Evolutionary conservation across 768 basidiomycete species (phyloP).

Genomic region (Kwoniella sp.): DNA sequence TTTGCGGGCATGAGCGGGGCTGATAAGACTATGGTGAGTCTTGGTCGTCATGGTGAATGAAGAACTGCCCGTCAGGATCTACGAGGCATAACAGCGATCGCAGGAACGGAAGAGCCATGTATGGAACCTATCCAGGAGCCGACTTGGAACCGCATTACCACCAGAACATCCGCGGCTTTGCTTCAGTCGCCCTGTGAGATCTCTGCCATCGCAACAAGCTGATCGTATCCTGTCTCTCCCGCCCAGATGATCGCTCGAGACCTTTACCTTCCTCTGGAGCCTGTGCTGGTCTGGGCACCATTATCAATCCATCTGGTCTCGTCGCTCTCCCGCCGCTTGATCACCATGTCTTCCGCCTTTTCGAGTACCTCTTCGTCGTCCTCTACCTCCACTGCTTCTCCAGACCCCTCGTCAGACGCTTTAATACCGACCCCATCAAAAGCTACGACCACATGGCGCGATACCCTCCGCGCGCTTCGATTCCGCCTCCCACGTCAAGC

Average conservation of each 20-base stretch:
- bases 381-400: constrained; percentile 15
- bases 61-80: too few species aligned
- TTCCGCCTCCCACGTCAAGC: constrained; percentile 55
- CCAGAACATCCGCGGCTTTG: too few species aligned
- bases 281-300: constrained; percentile 68
- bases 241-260: constrained; percentile 75
- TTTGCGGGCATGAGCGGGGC: constrained; percentile 70
- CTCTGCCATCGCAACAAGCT: too few species aligned
- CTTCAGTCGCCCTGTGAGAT: too few species aligned
- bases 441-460: constrained; percentile 18
- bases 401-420: too few species aligned
- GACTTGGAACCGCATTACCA: too few species aligned
- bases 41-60: too few species aligned
- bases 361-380: background rate
- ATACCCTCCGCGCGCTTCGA: constrained; percentile 5
- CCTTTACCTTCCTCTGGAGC: constrained; percentile 79
- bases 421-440: background rate
- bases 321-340: constrained; percentile 65
- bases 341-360: constrained; percentile 54
- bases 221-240: background rate
- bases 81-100: too few species aligned
- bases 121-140: too few species aligned
- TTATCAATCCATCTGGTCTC: constrained; percentile 68
- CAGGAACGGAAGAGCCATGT: too few species aligned
- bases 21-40: constrained; percentile 73